These are phyloP conservation scores for Coprinopsis marcescibilis DNA, from an alignment of 768 basidiomycete species.

Conservation along the genomic window DNA sequence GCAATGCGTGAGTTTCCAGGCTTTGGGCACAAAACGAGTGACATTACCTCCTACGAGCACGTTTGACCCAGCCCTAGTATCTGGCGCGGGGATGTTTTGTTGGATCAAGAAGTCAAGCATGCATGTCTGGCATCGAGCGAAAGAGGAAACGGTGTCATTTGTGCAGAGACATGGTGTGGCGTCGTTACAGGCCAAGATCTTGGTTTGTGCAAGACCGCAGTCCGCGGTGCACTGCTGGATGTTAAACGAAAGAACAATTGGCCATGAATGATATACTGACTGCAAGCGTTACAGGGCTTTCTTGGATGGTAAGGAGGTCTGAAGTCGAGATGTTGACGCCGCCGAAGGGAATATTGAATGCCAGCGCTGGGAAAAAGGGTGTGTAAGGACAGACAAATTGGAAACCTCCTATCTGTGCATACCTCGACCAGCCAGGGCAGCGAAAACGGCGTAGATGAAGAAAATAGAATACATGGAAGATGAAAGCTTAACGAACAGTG, in stretches of 20 bases:
- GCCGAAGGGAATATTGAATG: constrained; percentile 46
- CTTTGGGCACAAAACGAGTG: not conserved
- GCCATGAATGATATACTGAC: constrained; percentile 22
- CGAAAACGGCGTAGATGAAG: constrained; percentile 29
- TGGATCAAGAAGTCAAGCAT: constrained; percentile 52
- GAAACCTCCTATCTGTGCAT: too few relatives aligned
- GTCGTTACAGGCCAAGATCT: constrained; percentile 36
- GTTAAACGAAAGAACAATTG: constrained; percentile 13
- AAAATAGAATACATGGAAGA: constrained; percentile 25
- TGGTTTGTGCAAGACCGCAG: constrained; percentile 22
- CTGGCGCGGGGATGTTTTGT: constrained; percentile 40
- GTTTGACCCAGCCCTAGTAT: constrained; percentile 54
- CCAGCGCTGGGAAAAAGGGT: constrained; percentile 24
- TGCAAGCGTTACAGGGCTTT: constrained; percentile 21
- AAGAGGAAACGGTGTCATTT: constrained; percentile 29
- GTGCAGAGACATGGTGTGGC: constrained; percentile 53
- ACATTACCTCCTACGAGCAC: constrained; percentile 49
- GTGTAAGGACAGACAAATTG: not conserved
- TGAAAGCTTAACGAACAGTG: constrained; percentile 12
- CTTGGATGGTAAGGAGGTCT: constrained; percentile 40
- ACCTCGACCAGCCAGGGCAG: constrained; percentile 58
- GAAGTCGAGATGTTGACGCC: constrained; percentile 31
- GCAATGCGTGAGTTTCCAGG: constrained; percentile 8
- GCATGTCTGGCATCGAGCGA: constrained; percentile 62
- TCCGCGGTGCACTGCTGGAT: constrained; percentile 28